Conservation (phyloP, 176 grass and related monocot species). For the Ampelocalamus luodianensis region DNA sequence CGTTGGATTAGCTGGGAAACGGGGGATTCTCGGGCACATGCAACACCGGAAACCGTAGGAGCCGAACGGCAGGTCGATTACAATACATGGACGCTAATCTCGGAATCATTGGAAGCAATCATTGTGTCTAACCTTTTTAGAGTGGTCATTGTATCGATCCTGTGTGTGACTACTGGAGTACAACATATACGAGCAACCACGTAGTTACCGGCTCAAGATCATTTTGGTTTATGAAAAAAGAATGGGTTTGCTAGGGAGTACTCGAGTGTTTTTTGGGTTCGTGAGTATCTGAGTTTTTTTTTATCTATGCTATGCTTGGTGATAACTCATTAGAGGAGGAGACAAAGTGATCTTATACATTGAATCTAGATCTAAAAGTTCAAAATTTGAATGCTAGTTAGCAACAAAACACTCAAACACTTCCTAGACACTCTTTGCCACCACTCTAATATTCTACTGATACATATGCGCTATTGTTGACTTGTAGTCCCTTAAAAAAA, state of each 20-base stretch:
- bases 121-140: background rate
- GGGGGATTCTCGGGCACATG: background rate
- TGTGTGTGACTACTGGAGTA: background rate
- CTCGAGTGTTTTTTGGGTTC: too few relatives aligned
- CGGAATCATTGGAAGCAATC: background rate
- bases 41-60: background rate
- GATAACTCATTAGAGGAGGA: too few relatives aligned
- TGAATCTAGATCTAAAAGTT: too few relatives aligned
- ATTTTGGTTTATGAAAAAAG: background rate
- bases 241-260: too few relatives aligned
- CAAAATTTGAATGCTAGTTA: too few relatives aligned
- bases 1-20: background rate
- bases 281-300: too few relatives aligned
- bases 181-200: slow-evolving; percentile 14
- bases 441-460: background rate
- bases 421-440: too few relatives aligned
- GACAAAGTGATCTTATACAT: too few relatives aligned
- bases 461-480: too few relatives aligned
- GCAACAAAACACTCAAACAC: too few relatives aligned
- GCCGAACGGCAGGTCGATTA: background rate
- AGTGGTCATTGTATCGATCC: background rate
- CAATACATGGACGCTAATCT: background rate
- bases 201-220: background rate
- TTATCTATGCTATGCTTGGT: too few relatives aligned
- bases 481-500: too few relatives aligned